Evolutionary conservation across 345 rosid genomes (phyloP).

Genomic region (Punica granatum): DNA sequence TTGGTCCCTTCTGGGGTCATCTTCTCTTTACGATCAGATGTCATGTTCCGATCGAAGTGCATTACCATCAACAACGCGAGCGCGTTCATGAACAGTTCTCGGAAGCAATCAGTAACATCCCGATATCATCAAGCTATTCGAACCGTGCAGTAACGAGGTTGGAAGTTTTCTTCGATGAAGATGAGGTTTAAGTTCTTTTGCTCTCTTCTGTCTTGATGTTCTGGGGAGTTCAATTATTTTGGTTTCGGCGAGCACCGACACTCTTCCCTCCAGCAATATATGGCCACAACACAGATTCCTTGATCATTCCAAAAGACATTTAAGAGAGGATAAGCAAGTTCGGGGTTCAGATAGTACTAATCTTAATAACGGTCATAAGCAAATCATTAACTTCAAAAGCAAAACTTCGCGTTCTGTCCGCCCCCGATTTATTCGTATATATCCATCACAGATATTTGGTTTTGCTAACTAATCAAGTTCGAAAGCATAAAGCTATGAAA

Average conservation of each 20-base stretch:
- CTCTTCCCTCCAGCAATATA: neutral
- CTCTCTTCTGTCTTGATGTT: neutral
- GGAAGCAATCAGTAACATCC: neutral
- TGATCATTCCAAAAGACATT: neutral
- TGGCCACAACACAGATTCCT: neutral
- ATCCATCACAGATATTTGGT: neutral
- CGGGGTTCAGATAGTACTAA: no score
- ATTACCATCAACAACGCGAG: neutral
- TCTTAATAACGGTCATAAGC: neutral
- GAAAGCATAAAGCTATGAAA: neutral
- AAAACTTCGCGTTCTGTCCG: neutral
- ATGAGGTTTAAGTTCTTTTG: neutral
- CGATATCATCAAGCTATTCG: neutral
- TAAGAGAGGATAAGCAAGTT: neutral
- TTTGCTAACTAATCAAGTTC: neutral
- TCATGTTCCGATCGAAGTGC: neutral
- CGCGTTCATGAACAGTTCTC: neutral
- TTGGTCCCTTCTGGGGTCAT: slow-evolving; percentile 1
- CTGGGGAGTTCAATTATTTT: neutral
- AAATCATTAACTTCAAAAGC: slow-evolving; percentile 1
- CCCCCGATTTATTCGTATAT: neutral
- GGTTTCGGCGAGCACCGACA: neutral
- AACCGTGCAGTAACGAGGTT: neutral
- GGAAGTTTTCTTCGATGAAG: neutral
- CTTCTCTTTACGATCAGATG: neutral